Evolutionary conservation across 2,329 filamentous ascomycete species (phyloP).

Genomic region (Alternaria atra): DNA sequence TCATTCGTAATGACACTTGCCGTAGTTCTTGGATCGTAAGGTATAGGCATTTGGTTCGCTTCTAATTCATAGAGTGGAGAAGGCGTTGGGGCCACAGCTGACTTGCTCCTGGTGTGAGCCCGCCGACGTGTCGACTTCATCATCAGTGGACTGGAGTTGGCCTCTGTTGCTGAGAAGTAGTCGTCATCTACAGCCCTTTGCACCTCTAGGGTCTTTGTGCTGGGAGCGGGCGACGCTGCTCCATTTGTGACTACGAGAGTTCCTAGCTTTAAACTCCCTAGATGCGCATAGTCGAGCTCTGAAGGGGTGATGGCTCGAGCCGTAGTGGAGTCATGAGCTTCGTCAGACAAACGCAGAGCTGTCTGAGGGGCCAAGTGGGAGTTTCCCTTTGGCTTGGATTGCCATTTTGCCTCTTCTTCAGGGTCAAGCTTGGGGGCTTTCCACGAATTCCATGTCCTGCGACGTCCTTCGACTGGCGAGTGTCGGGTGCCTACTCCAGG

Average conservation of each 20-base stretch:
- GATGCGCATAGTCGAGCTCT: constrained; percentile 54
- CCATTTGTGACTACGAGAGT: constrained; percentile 60
- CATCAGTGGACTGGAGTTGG: constrained; percentile 29
- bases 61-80: constrained; percentile 22
- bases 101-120: constrained; percentile 42
- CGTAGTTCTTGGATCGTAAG: not conserved
- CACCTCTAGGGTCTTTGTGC: constrained; percentile 33
- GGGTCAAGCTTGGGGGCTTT: constrained; percentile 34
- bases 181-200: constrained; percentile 29
- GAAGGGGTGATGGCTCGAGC: constrained; percentile 51
- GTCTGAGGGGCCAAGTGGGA: constrained; percentile 34
- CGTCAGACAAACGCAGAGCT: constrained; percentile 33
- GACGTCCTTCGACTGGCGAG: constrained; percentile 43
- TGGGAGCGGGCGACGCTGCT: constrained; percentile 56
- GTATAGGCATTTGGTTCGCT: not conserved
- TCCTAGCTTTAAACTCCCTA: constrained; percentile 54
- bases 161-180: constrained; percentile 40
- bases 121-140: constrained; percentile 30
- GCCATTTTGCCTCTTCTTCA: constrained; percentile 46
- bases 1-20: constrained; percentile 2
- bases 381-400: constrained; percentile 18
- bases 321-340: constrained; percentile 29
- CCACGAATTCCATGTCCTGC: constrained; percentile 48
- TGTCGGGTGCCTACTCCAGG: constrained; percentile 52
- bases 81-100: constrained; percentile 28